Evolutionary conservation across 805 yeast genomes (phyloP).

Genomic region (Yamadazyma endophytica): DNA sequence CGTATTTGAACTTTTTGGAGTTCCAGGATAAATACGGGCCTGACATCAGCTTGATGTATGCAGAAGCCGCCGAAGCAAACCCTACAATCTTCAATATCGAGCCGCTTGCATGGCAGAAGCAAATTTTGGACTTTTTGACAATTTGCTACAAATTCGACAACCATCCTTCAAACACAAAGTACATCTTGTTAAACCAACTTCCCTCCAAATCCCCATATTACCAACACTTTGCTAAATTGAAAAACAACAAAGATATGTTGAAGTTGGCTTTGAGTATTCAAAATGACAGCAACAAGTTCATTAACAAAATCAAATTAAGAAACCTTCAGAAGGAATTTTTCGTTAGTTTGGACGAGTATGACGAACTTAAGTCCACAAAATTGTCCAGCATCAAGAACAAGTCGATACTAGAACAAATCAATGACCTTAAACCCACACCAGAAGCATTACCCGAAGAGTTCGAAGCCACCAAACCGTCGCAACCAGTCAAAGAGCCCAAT

Average conservation of each 20-base stretch:
- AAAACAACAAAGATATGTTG: slow-evolving; percentile 48
- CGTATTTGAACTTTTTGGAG: slow-evolving; percentile 48
- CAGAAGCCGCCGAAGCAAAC: slow-evolving; percentile 83
- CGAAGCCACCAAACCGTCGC: background rate
- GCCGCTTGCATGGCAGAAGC: slow-evolving; percentile 50
- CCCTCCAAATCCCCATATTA: slow-evolving; percentile 71
- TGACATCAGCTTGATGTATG: slow-evolving; percentile 86
- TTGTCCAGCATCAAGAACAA: background rate
- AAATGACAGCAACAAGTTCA: slow-evolving; percentile 33
- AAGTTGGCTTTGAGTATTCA: slow-evolving; percentile 32
- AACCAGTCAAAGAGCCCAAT: no score
- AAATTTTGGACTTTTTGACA: slow-evolving; percentile 52
- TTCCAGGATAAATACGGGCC: slow-evolving; percentile 49
- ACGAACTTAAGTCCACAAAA: slow-evolving; percentile 1
- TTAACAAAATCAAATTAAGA: slow-evolving; percentile 29
- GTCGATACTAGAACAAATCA: background rate
- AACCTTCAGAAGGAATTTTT: slow-evolving; percentile 28
- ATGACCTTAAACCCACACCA: no score
- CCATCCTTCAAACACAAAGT: slow-evolving; percentile 72
- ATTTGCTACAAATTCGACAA: slow-evolving; percentile 57
- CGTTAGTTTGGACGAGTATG: slow-evolving; percentile 11
- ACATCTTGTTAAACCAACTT: slow-evolving; percentile 68
- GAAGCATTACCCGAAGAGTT: background rate
- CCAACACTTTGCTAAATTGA: slow-evolving; percentile 47
- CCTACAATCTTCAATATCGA: slow-evolving; percentile 64